Evolutionary conservation across 2,329 filamentous ascomycete genomes (phyloP).

Genomic region (Fusarium zealandicum): DNA sequence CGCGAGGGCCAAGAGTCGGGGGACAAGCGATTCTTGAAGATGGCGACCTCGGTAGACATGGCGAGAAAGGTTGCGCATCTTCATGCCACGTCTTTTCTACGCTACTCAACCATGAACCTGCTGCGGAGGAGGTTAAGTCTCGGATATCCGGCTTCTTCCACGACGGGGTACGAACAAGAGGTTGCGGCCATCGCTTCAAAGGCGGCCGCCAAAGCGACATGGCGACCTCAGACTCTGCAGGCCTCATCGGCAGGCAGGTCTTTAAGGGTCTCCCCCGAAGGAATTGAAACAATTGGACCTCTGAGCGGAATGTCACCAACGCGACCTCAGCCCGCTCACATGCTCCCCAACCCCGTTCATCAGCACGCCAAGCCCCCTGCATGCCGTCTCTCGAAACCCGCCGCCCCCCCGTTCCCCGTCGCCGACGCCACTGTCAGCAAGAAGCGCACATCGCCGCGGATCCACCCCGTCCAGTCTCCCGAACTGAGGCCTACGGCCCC

Average conservation of each 20-base stretch:
- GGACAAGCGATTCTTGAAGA: conserved; percentile 58
- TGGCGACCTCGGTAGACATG: conserved; percentile 52
- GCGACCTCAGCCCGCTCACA: conserved; percentile 6
- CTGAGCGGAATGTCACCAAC: conserved; percentile 10
- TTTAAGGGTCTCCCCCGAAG: conserved; percentile 17
- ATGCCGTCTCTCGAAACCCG: conserved; percentile 42
- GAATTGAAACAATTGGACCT: conserved; percentile 17
- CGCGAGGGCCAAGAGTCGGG: conserved; percentile 58
- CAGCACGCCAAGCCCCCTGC: conserved; percentile 31
- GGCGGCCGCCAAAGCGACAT: conserved; percentile 29
- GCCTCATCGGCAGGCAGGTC: conserved; percentile 33
- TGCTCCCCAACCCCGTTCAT: conserved; percentile 10
- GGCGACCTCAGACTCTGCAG: conserved; percentile 34
- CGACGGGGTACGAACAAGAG: conserved; percentile 42
- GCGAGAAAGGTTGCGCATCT: conserved; percentile 51
- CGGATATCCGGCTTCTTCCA: conserved; percentile 41
- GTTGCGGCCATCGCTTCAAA: conserved; percentile 31
- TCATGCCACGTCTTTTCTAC: conserved; percentile 62
- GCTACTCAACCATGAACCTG: conserved; percentile 71
- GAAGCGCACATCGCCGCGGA: conserved; percentile 42
- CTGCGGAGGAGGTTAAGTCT: conserved; percentile 56
- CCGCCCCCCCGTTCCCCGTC: conserved; percentile 41
- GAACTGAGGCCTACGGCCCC: conserved; percentile 41
- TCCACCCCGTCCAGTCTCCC: conserved; percentile 46
- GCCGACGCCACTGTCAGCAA: conserved; percentile 38